Conservation (phyloP, 139 green algal species). For the Picochlorum sp. region DNA sequence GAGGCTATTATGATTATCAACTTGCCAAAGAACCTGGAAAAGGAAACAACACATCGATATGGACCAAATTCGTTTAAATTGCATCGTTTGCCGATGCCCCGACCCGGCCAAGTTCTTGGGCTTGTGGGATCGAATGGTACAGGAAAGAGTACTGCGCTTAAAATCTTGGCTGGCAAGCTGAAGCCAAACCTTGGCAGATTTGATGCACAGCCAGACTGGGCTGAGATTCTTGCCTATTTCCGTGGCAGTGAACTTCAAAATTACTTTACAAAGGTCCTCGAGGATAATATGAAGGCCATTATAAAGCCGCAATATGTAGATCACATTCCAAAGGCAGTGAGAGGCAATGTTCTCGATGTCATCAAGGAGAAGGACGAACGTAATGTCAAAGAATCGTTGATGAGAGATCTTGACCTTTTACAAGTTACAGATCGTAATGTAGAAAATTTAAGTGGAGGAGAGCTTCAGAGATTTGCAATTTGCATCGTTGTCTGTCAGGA, state of each 20-base stretch:
- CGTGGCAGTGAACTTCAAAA: conserved; percentile 96
- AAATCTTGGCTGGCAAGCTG: conserved; percentile 93
- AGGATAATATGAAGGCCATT: conserved; percentile 92
- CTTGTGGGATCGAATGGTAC: conserved; percentile 98
- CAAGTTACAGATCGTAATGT: conserved; percentile 91
- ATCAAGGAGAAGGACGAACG: conserved; percentile 77
- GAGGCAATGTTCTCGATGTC: conserved; percentile 76
- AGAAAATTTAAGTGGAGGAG: conserved; percentile 86
- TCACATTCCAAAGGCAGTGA: conserved; percentile 93
- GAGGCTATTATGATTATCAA: conserved; percentile 99
- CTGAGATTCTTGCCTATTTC: conserved; percentile 96
- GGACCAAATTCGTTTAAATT: conserved; percentile 99
- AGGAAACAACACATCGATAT: conserved; percentile 96
- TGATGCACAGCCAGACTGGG: conserved; percentile 82
- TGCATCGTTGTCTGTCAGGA: conserved; percentile 79
- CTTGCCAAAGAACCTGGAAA: conserved; percentile 93
- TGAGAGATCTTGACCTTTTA: conserved; percentile 13
- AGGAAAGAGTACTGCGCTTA: conserved; percentile 96
- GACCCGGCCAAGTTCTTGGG: conserved; percentile 90
- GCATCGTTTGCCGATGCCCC: conserved; percentile 83
- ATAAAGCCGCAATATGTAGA: conserved; percentile 95
- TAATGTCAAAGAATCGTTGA: conserved; percentile 46
- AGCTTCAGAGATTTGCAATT: conserved; percentile 98
- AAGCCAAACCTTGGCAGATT: conserved; percentile 98
- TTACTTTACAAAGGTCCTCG: conserved; percentile 90